Evolutionary conservation across 345 rosid genomes (phyloP), one percentile per base, ranked within the genome.

Genomic region (Eucalyptus regnans): DNA sequence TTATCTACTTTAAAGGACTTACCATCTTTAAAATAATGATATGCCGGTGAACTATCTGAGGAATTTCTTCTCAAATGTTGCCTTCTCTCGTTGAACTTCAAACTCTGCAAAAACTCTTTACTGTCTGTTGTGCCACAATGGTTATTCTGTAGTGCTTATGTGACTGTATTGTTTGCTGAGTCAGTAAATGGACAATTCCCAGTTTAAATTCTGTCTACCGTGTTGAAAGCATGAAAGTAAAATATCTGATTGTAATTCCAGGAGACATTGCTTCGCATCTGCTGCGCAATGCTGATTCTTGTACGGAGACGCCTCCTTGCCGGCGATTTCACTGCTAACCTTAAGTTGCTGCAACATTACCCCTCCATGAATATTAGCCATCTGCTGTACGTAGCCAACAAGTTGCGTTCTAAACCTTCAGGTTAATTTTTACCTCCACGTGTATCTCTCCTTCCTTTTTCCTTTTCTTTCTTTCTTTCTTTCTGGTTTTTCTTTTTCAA

Each of bases 251-350:
- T 52, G 60, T 56, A 7, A 29, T 90, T 94, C 92, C 98, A 98
- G 99, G 99, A 98, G 86, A 96, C 98, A 49, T 90, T 98, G 91
- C 97, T 98, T 16, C 94, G 99, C 86, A 89, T 98, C 87, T 98
- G 99, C 91, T 98, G 99, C 84, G 98, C 99, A 48, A 98, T 98
- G 99, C 91, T 98, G 91, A 95, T 98, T 89, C 95, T 98, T 31
- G 89, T 98, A 29, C 90, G 99, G 86, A 94, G 97, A 87, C 97
- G 99, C 60, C 91, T 97, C 16, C 95, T 97, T 52, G 97, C 96
- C 0, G 97, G 97, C 50, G 97, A 96, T 91, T 97, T 97, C 93
- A 97, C 99, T 20, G 94, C 97, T 33, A 97, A 93, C 91, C 97
- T 97, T 88, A 95, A 95, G 93, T 92, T 97, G 18, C 96, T 97